Conservation (phyloP, 1,284 basidiomycete species). For the Moesziomyces parantarcticus region DNA sequence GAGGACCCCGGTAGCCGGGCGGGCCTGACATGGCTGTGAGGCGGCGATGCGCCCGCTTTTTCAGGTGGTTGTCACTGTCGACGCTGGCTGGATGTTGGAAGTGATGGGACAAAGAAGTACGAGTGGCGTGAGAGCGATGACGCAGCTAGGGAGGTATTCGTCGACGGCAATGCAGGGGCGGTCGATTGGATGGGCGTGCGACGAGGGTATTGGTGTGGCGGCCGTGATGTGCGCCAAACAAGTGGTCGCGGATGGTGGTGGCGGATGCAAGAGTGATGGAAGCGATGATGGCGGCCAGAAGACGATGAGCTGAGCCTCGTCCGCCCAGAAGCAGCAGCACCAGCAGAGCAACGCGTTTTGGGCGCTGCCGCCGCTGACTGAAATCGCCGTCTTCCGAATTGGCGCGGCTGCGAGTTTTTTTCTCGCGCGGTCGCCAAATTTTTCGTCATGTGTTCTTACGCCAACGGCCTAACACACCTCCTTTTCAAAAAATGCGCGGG, state of each 20-base stretch:
- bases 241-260: too few species aligned
- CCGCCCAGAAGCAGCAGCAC: too few species aligned
- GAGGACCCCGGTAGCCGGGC: conserved; percentile 49
- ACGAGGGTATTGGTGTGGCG: too few species aligned
- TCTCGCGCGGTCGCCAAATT: neutral
- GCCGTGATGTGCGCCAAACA: too few species aligned
- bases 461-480: too few species aligned
- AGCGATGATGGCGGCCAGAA: too few species aligned
- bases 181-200: too few species aligned
- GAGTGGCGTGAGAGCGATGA: neutral
- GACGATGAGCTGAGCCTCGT: too few species aligned
- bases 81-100: neutral
- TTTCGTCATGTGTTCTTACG: neutral
- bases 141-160: neutral
- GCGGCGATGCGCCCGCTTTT: conserved; percentile 5
- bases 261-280: too few species aligned
- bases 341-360: too few species aligned
- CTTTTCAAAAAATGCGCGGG: neutral
- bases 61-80: neutral
- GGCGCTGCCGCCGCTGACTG: neutral
- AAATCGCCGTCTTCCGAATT: neutral
- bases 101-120: neutral
- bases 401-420: neutral
- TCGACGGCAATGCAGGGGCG: too few species aligned
- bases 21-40: conserved; percentile 48